Conservation (phyloP, 2,329 filamentous ascomycete species). For the Trichoderma aggressivum region DNA sequence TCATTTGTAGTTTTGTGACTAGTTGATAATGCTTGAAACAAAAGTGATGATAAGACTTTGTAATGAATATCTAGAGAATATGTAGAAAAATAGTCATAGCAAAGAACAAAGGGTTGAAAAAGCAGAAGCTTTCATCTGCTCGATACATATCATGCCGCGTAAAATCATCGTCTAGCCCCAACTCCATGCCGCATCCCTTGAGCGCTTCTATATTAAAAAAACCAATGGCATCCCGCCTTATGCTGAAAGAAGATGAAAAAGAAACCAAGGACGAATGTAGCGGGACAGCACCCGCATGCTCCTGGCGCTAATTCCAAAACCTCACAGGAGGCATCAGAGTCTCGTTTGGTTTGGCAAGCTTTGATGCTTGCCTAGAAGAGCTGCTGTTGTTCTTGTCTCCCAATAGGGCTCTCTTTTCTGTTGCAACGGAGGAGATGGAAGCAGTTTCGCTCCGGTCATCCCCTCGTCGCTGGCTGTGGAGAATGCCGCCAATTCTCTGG, state of each 20-base stretch:
- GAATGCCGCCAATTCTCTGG: constrained; percentile 5
- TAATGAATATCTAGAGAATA: neutral
- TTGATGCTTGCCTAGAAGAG: neutral
- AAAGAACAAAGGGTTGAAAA: neutral
- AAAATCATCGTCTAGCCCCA: neutral
- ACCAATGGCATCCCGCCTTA: neutral
- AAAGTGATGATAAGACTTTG: neutral
- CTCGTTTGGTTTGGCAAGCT: neutral
- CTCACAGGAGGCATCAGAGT: neutral
- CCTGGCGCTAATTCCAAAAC: neutral
- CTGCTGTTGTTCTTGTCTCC: neutral
- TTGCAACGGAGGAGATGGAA: constrained; percentile 11
- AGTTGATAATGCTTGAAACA: neutral
- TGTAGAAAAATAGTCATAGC: neutral
- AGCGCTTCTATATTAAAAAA: neutral
- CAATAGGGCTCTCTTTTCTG: constrained; percentile 14
- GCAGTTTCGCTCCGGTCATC: constrained; percentile 9
- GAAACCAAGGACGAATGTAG: neutral
- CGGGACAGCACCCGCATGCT: neutral
- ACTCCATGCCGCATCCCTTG: neutral
- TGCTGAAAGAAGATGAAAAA: neutral
- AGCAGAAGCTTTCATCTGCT: neutral
- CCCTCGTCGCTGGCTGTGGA: constrained; percentile 7
- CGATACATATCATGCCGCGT: neutral
- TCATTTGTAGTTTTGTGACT: too few species aligned